Percentiles rank a stretch among this genome's conserved stretches.
These are phyloP conservation scores for Casuarina cunninghamiana DNA, from an alignment of 306 rosid species.

Conservation along the genomic window DNA sequence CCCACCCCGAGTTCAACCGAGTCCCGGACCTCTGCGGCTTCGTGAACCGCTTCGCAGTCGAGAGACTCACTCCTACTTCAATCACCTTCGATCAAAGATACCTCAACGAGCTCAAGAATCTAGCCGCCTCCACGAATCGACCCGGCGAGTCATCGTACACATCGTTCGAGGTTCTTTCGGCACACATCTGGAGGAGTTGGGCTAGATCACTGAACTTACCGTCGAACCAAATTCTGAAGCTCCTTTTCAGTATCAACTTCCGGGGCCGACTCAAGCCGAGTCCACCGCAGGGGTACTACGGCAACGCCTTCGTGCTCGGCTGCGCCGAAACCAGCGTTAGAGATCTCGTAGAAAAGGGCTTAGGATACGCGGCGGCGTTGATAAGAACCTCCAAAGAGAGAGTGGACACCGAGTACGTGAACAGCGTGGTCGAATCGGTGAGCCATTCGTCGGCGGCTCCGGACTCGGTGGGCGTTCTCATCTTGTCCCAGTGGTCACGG, in stretches of 20 bases:
- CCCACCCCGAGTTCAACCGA: slow-evolving; percentile 49
- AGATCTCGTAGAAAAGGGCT: slow-evolving; percentile 53
- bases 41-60: slow-evolving; percentile 49
- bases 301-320: slow-evolving; percentile 81
- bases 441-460: slow-evolving; percentile 61
- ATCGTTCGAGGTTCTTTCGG: slow-evolving; percentile 73
- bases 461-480: slow-evolving; percentile 76
- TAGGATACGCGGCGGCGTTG: slow-evolving; percentile 49
- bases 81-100: slow-evolving; percentile 37
- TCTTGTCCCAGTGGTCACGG: slow-evolving; percentile 92
- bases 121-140: slow-evolving; percentile 37
- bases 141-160: slow-evolving; percentile 36
- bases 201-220: slow-evolving; percentile 70
- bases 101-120: slow-evolving; percentile 40
- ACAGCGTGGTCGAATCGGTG: slow-evolving; percentile 55
- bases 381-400: slow-evolving; percentile 68
- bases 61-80: slow-evolving; percentile 57
- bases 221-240: slow-evolving; percentile 54
- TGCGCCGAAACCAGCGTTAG: slow-evolving; percentile 61
- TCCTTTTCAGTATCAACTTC: slow-evolving; percentile 74
- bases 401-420: slow-evolving; percentile 68
- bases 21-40: slow-evolving; percentile 73
- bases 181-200: slow-evolving; percentile 95
- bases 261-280: slow-evolving; percentile 67
- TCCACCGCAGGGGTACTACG: slow-evolving; percentile 75